Evolutionary conservation across 257 asterid genomes (phyloP).

Genomic region (Rhazya stricta): DNA sequence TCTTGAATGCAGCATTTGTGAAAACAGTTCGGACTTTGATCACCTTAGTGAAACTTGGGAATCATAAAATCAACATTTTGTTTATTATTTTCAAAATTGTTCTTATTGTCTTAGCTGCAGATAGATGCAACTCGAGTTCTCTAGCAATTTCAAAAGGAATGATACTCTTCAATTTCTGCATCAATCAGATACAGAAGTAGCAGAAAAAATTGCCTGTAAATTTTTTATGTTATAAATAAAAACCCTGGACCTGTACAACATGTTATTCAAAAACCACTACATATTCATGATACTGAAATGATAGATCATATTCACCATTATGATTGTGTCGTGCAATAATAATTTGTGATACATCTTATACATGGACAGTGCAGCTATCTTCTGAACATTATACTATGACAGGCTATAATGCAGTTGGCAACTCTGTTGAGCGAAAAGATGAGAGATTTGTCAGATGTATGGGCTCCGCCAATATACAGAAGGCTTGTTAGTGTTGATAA

Average conservation of each 20-base stretch:
- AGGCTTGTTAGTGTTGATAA: slow-evolving; percentile 69
- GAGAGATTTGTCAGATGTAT: slow-evolving; percentile 51
- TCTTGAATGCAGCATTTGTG: not conserved
- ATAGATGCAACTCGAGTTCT: not conserved
- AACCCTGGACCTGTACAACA: not conserved
- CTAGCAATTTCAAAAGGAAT: not conserved
- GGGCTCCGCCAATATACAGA: slow-evolving; percentile 78
- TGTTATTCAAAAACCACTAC: not conserved
- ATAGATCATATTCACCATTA: not conserved
- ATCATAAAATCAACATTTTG: not conserved
- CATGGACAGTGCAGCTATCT: not conserved
- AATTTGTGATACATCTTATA: not conserved
- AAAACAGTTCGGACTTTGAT: not conserved
- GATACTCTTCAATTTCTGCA: too few relatives aligned
- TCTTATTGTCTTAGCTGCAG: not conserved
- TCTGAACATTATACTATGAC: slow-evolving; percentile 14
- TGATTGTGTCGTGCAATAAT: not conserved
- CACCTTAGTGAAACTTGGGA: not conserved
- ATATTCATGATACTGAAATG: not conserved
- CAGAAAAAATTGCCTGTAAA: not conserved
- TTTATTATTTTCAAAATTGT: not conserved
- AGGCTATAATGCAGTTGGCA: slow-evolving; percentile 76
- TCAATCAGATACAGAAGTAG: not conserved
- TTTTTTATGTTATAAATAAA: not conserved
- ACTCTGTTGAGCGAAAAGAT: slow-evolving; percentile 42